Base-by-base conservation (phyloP, 768 basidiomycete species). In the Piloderma croceum region DNA sequence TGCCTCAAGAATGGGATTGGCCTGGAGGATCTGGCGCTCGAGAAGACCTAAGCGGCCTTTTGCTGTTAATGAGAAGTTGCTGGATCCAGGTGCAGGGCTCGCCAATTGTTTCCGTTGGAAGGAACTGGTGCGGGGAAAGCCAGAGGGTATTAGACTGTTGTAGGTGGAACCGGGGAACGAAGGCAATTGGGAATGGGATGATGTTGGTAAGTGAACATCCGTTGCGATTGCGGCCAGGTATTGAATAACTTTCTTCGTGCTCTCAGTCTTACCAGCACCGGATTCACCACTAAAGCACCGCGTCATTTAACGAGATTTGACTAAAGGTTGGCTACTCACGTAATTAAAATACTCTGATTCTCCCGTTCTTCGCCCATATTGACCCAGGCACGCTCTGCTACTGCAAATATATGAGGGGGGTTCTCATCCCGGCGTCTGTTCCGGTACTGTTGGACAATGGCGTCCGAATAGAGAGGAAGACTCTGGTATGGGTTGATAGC, bases 171-270 rank as follows among this genome's bases (percentile, higher is more conserved):
- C 62, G 23, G 77, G 62, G 10, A 85, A 59, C 2, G 82, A 83
- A 2, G 81, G 70, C 4, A 83, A 74, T 35, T 79, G 79, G 6
- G 82, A 76, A 57, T 88, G 84, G 0, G 83, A 76, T 17, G 74
- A 62, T 3, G 71, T 56, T 12, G 71, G 57, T 7, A 77, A 68
- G 51, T 87, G 77, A 2, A 76, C 69, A 51, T 92, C 89, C 9
- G 89, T 79, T 2, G 96, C 96, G 50, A 98, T 97, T 6, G 96
- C 90, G 1, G 96, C 94, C 31, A 99, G 79, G 64, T 98, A 99
- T 60, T 98, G 96, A 40, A 99, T 99, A 54, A 98, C 94, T 57
- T 98, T 98, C 74, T 99, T 98, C 11, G 87, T 89, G 65, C 94
- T 98, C 59, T 98, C 96, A 2, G 96, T 99, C 71, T 98, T 99